A percentile compares a stretch with the other conserved stretches of the same genome.
Conservation (phyloP, 2,329 filamentous ascomycete genomes). For the Cordyceps fumosorosea region DNA sequence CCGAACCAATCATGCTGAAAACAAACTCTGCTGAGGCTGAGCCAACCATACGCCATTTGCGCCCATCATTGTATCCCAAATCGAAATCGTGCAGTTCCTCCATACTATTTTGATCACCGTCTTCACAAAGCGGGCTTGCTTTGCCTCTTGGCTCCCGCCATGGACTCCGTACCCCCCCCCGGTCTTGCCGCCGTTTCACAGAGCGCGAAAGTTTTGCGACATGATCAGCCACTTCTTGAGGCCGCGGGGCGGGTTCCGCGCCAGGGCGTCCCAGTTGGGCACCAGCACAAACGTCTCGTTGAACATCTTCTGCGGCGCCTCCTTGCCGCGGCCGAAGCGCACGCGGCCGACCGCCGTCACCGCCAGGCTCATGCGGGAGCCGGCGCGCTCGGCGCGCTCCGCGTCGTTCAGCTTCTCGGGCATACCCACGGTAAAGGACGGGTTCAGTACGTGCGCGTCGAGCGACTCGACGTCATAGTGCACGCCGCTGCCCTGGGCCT, state of each 20-base stretch:
- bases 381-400: conserved; percentile 40
- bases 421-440: conserved; percentile 53
- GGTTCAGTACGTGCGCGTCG: conserved; percentile 74
- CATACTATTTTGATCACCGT: no score
- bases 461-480: conserved; percentile 69
- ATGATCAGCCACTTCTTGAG: conserved; percentile 58
- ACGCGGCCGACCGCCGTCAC: conserved; percentile 71
- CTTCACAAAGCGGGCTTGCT: neutral
- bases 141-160: neutral
- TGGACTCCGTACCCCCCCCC: neutral
- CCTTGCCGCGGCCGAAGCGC: conserved; percentile 57
- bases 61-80: neutral
- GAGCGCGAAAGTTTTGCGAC: conserved; percentile 63
- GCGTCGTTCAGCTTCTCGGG: conserved; percentile 37
- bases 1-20: neutral
- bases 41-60: conserved; percentile 1
- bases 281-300: conserved; percentile 77
- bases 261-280: conserved; percentile 60
- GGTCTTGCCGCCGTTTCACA: conserved; percentile 27
- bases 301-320: conserved; percentile 60
- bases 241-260: conserved; percentile 45
- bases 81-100: no score
- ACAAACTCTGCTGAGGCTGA: neutral
- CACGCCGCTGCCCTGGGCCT: conserved; percentile 51
- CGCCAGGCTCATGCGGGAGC: conserved; percentile 59